Evolutionary conservation across 345 rosid species (phyloP), one percentile per base, ranked within the genome.

Genomic region (Gynandropsis gynandra): DNA sequence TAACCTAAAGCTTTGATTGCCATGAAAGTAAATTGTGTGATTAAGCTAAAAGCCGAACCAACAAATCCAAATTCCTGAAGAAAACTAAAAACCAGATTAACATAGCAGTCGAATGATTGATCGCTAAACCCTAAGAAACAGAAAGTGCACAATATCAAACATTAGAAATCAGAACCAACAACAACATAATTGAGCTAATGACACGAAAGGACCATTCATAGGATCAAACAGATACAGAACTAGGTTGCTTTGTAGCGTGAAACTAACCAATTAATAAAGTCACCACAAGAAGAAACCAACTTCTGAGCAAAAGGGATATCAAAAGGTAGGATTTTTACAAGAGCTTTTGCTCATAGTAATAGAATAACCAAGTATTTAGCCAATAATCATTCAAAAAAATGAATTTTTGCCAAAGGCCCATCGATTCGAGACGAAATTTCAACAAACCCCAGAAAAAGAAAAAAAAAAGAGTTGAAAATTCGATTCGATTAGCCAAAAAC

Each of bases 61-160:
- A 24, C 29, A 24, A 24, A 2, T 24, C 29, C 29, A 24, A 24
- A 24, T 24, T 24, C 29, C 5, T 24, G 29, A 2, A 24, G 29
- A 5, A 42, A 44, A 24, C 39, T 16, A 15, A 41, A 47, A 21
- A 45, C 31, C 52, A 52, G 64, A 65, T 54, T 65, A 46, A 15
- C 49, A 39, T 5, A 46, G 1, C 31, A 37, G 41, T 50, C 45
- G 33, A 55, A 7, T 49, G 4, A 18, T 50, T 35, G 32, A 43
- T 32, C 40, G 56, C 39, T 0, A 55, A 55, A 8, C 4, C 5
- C 48, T 17, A 0, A 16, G 17, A 7, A 36, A 27, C 34, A 60
- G 10, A 8, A 35, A 1, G n/a, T 9, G 29, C 29, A 24, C 29
- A 24, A 24, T 15, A 24, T 4, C 1, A 1, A 43, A 32, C 21